Evolutionary conservation across 352 stramenopile species (phyloP), one percentile per base, ranked within the genome.

Genomic region (Phytophthora tentaculata): DNA sequence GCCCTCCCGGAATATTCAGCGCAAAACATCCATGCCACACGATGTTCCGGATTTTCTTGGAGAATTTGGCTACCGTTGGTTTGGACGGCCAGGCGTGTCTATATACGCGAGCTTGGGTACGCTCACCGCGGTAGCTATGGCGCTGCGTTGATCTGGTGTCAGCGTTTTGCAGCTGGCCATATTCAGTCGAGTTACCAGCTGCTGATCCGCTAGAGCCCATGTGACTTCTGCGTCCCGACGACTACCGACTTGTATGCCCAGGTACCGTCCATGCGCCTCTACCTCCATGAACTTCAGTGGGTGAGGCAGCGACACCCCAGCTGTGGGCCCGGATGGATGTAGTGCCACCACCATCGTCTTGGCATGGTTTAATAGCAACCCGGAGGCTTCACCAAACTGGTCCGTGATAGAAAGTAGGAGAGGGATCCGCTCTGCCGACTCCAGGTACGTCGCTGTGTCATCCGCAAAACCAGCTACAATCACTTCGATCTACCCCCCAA

Each of bases 31-130:
- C 28, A 32, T 32, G 28, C 28, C 28, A 32, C 9, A 32, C 28
- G 9, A 32, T 9, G 9, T 8, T 32, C 28, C 28, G 28, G 28
- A 32, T 32, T 32, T 32, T n/a, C n/a, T n/a, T n/a, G n/a, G n/a
- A n/a, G n/a, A n/a, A n/a, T n/a, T n/a, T n/a, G n/a, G n/a, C n/a
- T n/a, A n/a, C n/a, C n/a, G 28, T 32, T 8, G 28, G 9, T 32
- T 32, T 3, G 28, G 28, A 32, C 3, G 28, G 28, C 28, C 28
- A 32, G 28, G 28, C 28, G 28, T 32, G 28, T 8, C 28, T 9
- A 66, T 49, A 20, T 59, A 59, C 6, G 32, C 16, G 1, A 66
- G 14, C 17, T 59, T 66, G 6, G 50, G 49, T 2, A 66, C 53
- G 20, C 59, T 37, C 2, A 59, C 37, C 1, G 59, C 23, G 4